A percentile compares a stretch with the other conserved stretches of the same genome.
These are phyloP conservation scores for Penicillium goetzii DNA, from an alignment of 495 filamentous ascomycete genomes.

Conservation along the genomic window DNA sequence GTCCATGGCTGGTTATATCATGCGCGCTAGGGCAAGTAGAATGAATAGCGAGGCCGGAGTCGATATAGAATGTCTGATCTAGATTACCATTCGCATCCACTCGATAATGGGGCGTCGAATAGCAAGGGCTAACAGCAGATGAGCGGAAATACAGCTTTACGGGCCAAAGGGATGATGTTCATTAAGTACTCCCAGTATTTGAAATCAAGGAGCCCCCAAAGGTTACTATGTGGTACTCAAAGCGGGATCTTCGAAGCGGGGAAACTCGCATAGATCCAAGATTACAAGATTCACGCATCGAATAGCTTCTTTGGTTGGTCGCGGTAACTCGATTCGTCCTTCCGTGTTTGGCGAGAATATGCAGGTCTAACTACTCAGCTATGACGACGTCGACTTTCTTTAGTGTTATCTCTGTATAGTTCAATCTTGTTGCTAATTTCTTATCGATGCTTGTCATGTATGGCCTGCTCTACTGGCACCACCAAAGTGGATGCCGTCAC, in stretches of 20 bases:
- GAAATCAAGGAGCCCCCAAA: background rate
- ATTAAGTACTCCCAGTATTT: constrained; percentile 19
- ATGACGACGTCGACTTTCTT: constrained; percentile 8
- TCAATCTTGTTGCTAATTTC: constrained; percentile 10
- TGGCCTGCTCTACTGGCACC: background rate
- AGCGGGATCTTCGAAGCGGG: constrained; percentile 25
- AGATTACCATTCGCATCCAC: background rate
- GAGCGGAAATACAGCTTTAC: background rate
- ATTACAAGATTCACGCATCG: constrained; percentile 18
- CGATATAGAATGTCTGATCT: background rate
- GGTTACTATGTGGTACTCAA: constrained; percentile 13
- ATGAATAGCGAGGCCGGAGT: background rate
- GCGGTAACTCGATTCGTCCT: constrained; percentile 27
- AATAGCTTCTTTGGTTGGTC: constrained; percentile 25
- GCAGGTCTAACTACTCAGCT: constrained; percentile 12
- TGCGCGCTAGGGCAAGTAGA: constrained; percentile 16
- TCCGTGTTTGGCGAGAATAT: constrained; percentile 35
- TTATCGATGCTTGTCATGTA: constrained; percentile 1
- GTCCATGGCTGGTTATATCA: constrained; percentile 21
- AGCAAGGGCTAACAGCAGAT: background rate
- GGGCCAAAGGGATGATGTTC: background rate
- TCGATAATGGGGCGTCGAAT: background rate
- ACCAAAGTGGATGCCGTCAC: background rate
- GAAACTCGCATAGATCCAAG: constrained; percentile 19
- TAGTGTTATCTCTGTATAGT: background rate